Base-by-base conservation (phyloP, 345 rosid genomes). In the Populus davidiana region DNA sequence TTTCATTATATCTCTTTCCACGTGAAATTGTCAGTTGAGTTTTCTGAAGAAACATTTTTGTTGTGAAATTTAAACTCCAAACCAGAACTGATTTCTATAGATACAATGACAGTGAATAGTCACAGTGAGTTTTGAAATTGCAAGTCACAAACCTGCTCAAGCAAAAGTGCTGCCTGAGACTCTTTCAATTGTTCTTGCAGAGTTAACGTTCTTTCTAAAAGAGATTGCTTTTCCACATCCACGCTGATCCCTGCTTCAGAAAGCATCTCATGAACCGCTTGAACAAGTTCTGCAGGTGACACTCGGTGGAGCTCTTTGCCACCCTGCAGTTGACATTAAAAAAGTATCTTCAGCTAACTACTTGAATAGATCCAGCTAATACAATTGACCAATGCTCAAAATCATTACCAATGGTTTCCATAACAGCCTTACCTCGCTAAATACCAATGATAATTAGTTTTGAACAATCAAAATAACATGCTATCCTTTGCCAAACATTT, bases 251-350 rank as follows among this genome's bases (percentile, higher is more conserved):
- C 98, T 59, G 97, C 97, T 35, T 97, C 91, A 80, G 97, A 94
- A 76, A 94, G 97, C 90, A 94, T 90, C 90, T 93, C 98, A 56
- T 91, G 86, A 56, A 94, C 97, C 49, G 97, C 98, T 76, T 90
- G 90, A 67, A 94, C 97, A 79, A 93, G 79, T 84, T 94, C 98
- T 70, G 77, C 86, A 69, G 98, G 91, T 27, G 98, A 90, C 70
- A 94, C 97, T 68, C 88, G 87, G 61, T 83, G 91, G 36, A 76
- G 88, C 80, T 90, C 90, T 79, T 85, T 87, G 69, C 80, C 75
- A 33, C 86, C 86, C 91, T 91, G 91, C 81, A 79, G 38, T 33
- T 41, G 71, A 78, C 79, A 67, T 71, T 39, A 33, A 75, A 75
- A 54, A 71, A 23, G 33, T 8, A 43, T 35, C 8, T 17, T 39